A percentile compares a stretch with the other conserved stretches of the same genome.
phyloP scores from a whole-genome alignment of 257 asterid species.

The Gentiana straminea region DNA sequence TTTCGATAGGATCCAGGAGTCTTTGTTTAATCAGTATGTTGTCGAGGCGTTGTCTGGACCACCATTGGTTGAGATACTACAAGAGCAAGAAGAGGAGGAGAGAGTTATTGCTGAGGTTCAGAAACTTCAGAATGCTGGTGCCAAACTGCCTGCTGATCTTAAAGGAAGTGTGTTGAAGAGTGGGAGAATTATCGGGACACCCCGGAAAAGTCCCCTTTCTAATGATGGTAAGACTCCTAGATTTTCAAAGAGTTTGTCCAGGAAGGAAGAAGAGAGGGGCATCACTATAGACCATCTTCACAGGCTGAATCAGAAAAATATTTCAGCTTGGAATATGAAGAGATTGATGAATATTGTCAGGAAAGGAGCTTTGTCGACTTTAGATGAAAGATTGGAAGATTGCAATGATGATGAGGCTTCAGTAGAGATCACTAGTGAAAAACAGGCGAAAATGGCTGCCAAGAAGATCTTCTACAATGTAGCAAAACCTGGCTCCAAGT shows the following conservation, averaged over 20 bases:
- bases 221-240: slow-evolving; percentile 32
- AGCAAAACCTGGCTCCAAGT: slow-evolving; percentile 64
- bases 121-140: slow-evolving; percentile 76
- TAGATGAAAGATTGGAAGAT: slow-evolving; percentile 61
- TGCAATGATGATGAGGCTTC: slow-evolving; percentile 51
- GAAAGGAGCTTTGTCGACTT: slow-evolving; percentile 57
- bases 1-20: slow-evolving; percentile 74
- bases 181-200: slow-evolving; percentile 28
- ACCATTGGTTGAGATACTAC: slow-evolving; percentile 53
- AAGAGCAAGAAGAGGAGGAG: slow-evolving; percentile 70
- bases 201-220: slow-evolving; percentile 27
- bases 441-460: slow-evolving; percentile 73
- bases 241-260: slow-evolving; percentile 35
- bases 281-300: slow-evolving; percentile 66
- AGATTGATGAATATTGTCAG: slow-evolving; percentile 61
- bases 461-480: slow-evolving; percentile 74
- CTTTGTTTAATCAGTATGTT: slow-evolving; percentile 72
- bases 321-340: slow-evolving; percentile 97
- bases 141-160: slow-evolving; percentile 54
- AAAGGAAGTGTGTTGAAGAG: slow-evolving; percentile 49
- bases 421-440: slow-evolving; percentile 60
- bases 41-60: slow-evolving; percentile 66
- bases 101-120: slow-evolving; percentile 55
- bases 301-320: slow-evolving; percentile 65
- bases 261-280: slow-evolving; percentile 38